Base-by-base conservation (phyloP, 805 yeast species). In the Blastobotrys chiropterorum region DNA sequence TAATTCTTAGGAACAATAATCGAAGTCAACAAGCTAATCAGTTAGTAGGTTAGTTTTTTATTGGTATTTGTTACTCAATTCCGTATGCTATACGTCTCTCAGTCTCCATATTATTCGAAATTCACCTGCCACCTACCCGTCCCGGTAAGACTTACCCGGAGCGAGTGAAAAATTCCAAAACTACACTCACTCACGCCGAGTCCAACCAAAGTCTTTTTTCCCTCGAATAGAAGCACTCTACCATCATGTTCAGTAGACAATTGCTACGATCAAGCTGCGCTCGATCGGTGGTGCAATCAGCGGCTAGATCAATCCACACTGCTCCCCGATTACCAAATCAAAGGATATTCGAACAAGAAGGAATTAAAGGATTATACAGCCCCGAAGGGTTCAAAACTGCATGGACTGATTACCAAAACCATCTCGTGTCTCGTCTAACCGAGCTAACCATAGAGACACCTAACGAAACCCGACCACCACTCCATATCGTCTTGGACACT, bases 401-500 rank as follows among this genome's bases (percentile, higher is more conserved):
- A 2, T 92, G 97, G 97, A 71, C 71, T 2, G 85, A 90, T 51
- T 83, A 88, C 67, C 99, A 92, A 70, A 74, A 72, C 49, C 80
- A 72, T 55, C 68, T 66, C 4, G 52, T 64, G 14, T 82, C 50
- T 77, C 86, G 52, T 75, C 82, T 59, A 79, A 58, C 76, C 84
- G 17, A 69, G 79, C 58, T 79, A 47, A 86, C 95, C 1, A 78
- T 77, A 47, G 97, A 95, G 14, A 86, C 96, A 1, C 84, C 81
- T 51, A 77, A 82, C 65, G 97, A 89, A 67, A 77, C 85, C 5
- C 80, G 86, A 65, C 71, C 77, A 16, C 92, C 96, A 2, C 80
- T 84, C 66, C 86, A 86, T 55, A 80, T 88, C 50, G 66, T 70
- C 53, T 59, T 68, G 53, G 77, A 82, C 57, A 81, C 94, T 0